Base-by-base conservation (phyloP, 2,329 filamentous ascomycete species). In the Rosellinia necatrix region DNA sequence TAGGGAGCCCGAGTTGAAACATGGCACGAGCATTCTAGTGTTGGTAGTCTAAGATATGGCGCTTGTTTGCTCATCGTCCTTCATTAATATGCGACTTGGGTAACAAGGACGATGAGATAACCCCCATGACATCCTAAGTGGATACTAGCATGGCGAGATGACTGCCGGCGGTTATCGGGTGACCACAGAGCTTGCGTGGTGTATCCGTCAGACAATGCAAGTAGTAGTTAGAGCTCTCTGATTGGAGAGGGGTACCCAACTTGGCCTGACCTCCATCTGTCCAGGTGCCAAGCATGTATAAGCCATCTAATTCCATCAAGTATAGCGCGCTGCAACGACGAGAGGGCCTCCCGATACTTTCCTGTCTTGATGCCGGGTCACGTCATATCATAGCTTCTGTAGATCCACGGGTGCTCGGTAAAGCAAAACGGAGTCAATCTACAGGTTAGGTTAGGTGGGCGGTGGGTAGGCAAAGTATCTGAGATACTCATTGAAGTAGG, bases 331-430 rank as follows among this genome's bases (percentile, higher is more conserved):
- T 30, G 10, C 22, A 12, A 22, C 12, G 13, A 6, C 17, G 48
- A 27, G 24, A 37, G 22, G n/a, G n/a, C n/a, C n/a, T 30, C 32
- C 38, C 15, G 34, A 51, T 12, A 22, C 32, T 21, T 46, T 19
- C 40, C 19, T 35, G 32, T 41, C 25, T 49, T 53, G 25, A 50
- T 47, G 34, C 44, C 13, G 32, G n/a, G 30, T 46, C 47, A 47
- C 19, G 52, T 48, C 48, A 48, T 47, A n/a, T n/a, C n/a, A n/a
- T n/a, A n/a, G n/a, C n/a, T n/a, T n/a, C n/a, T n/a, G n/a, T n/a
- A n/a, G n/a, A n/a, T n/a, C n/a, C n/a, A n/a, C n/a, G n/a, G n/a
- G n/a, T n/a, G n/a, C n/a, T n/a, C n/a, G n/a, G n/a, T n/a, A n/a
- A n/a, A n/a, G n/a, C n/a, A n/a, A n/a, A n/a, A n/a, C n/a, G n/a